Conservation (phyloP, 257 asterid genomes). For the Solanum chiquidenum region DNA sequence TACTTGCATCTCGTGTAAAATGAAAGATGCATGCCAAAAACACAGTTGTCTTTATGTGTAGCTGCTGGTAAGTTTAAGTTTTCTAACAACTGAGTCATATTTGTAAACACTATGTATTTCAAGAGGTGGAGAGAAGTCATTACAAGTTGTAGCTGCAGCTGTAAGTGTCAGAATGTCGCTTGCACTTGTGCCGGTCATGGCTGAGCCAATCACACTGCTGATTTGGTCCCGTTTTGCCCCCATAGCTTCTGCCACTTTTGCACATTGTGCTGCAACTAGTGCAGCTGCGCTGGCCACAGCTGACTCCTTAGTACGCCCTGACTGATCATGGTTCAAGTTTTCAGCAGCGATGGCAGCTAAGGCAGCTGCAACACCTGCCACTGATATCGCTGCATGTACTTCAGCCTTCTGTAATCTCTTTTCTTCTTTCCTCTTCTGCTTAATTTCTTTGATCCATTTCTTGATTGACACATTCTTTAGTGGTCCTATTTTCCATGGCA, state of each 20-base stretch:
- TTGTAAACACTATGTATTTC: neutral
- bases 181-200: constrained; percentile 49
- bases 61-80: neutral
- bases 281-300: constrained; percentile 87
- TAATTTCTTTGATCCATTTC: constrained; percentile 83
- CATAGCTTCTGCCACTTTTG: constrained; percentile 89
- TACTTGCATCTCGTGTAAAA: neutral
- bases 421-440: constrained; percentile 62
- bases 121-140: constrained; percentile 3
- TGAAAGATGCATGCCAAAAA: neutral
- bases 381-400: constrained; percentile 86
- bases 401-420: constrained; percentile 75
- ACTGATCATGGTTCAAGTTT: constrained; percentile 21
- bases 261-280: constrained; percentile 85
- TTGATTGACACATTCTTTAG: constrained; percentile 53
- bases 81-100: neutral
- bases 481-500: constrained; percentile 62
- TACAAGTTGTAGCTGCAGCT: constrained; percentile 86
- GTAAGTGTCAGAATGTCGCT: constrained; percentile 63
- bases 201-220: constrained; percentile 53
- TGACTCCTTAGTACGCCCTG: constrained; percentile 32
- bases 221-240: constrained; percentile 85
- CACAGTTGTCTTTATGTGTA: neutral
- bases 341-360: constrained; percentile 84
- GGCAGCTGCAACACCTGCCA: constrained; percentile 92